Evolutionary conservation across 345 rosid genomes (phyloP).

Genomic region (Mangifera indica): DNA sequence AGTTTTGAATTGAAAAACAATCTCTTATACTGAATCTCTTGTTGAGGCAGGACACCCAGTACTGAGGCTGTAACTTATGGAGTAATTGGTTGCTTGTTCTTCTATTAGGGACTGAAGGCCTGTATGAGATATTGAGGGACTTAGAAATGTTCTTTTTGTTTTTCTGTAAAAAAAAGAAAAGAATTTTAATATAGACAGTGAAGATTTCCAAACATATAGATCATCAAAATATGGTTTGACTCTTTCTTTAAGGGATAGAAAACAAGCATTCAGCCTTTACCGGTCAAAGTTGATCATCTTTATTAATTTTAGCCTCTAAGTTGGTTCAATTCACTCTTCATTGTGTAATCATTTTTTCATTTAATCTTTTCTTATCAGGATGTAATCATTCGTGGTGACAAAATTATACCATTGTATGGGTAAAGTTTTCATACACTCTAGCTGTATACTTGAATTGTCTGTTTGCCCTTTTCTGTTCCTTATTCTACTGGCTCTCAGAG

Average conservation of each 20-base stretch:
- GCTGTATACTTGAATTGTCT: constrained; percentile 7
- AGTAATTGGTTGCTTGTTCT: neutral
- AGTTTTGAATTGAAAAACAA: neutral
- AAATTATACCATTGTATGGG: constrained; percentile 87
- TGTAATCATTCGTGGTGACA: constrained; percentile 79
- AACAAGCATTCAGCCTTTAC: neutral
- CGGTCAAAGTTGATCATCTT: neutral
- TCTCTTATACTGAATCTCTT: neutral
- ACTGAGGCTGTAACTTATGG: neutral
- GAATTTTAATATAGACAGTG: neutral
- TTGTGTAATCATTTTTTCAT: constrained; percentile 14
- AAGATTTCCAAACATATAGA: neutral
- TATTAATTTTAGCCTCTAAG: neutral
- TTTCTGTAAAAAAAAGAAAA: neutral
- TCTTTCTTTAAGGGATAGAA: too few relatives aligned
- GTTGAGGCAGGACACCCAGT: neutral
- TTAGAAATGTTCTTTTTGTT: neutral
- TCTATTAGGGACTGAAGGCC: neutral
- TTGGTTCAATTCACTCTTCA: neutral
- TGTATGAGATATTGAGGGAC: neutral
- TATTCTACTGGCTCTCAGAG: constrained; percentile 28
- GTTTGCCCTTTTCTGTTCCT: neutral
- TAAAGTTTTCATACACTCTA: constrained; percentile 37
- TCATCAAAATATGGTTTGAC: too few relatives aligned
- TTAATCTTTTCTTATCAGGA: constrained; percentile 47